Percentiles rank a stretch among this genome's conserved stretches.
phyloP scores from a whole-genome alignment of 2,329 filamentous ascomycete species.

The Sarocladium kiliense region DNA sequence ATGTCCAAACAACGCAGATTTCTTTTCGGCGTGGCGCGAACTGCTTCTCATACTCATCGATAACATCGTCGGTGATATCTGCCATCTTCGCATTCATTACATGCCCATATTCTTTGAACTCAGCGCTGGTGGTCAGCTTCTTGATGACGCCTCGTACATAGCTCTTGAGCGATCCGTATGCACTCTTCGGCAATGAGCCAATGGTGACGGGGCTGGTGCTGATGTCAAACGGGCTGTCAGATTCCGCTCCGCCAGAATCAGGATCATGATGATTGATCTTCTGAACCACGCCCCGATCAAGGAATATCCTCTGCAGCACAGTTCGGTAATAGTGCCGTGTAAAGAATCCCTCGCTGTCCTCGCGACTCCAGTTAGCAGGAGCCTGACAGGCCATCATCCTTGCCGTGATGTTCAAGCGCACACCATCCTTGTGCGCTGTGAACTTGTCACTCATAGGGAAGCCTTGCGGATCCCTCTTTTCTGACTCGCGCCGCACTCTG shows the following conservation, averaged over 20 bases:
- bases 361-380: constrained; percentile 80
- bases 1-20: constrained; percentile 79
- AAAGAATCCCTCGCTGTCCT: constrained; percentile 84
- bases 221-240: constrained; percentile 41
- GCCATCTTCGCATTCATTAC: constrained; percentile 63
- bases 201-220: constrained; percentile 80
- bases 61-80: constrained; percentile 67
- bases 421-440: constrained; percentile 53
- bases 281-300: constrained; percentile 74
- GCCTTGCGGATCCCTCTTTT: constrained; percentile 77
- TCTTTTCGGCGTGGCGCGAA: constrained; percentile 70
- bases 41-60: constrained; percentile 61
- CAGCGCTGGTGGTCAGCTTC: constrained; percentile 60
- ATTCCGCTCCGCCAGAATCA: constrained; percentile 12
- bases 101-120: constrained; percentile 53
- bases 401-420: constrained; percentile 90
- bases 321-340: constrained; percentile 89
- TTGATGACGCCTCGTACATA: constrained; percentile 78
- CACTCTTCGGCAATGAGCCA: constrained; percentile 74
- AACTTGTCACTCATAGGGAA: constrained; percentile 86
- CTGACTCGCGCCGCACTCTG: constrained; percentile 62
- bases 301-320: constrained; percentile 83
- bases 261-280: constrained; percentile 42
- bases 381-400: constrained; percentile 98
- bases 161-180: constrained; percentile 66